Evolutionary conservation across 1,284 basidiomycete genomes (phyloP).

Genomic region (Earliella scabrosa): DNA sequence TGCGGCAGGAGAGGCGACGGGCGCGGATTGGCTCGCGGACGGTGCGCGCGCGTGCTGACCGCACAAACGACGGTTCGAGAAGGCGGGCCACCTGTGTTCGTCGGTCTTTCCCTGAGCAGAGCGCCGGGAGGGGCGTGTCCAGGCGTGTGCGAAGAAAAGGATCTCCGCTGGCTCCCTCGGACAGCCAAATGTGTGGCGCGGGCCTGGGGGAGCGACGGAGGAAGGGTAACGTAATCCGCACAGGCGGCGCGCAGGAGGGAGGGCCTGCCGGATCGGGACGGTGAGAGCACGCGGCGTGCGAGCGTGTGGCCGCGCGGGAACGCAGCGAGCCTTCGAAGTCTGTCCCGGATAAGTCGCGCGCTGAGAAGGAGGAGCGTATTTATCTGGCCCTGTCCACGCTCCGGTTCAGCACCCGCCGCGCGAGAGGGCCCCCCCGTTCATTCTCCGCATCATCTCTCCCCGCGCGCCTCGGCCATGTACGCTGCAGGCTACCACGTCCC

Average conservation of each 20-base stretch:
- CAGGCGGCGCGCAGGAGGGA: background rate
- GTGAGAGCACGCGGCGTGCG: constrained; percentile 6
- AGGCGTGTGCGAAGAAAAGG: constrained; percentile 5
- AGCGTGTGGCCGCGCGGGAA: background rate
- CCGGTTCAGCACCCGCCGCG: constrained; percentile 23
- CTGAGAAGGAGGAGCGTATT: constrained; percentile 17
- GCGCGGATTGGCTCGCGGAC: constrained; percentile 5
- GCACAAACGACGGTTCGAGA: constrained; percentile 19
- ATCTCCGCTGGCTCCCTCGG: constrained; percentile 1
- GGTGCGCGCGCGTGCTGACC: constrained; percentile 5
- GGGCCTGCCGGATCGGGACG: constrained; percentile 1
- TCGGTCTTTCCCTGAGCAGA: constrained; percentile 5
- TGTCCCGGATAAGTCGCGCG: constrained; percentile 19
- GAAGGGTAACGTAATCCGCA: constrained; percentile 5
- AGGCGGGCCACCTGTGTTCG: background rate
- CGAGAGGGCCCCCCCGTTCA: constrained; percentile 20
- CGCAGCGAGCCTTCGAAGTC: constrained; percentile 1
- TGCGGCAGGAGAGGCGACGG: background rate
- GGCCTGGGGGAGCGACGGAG: background rate
- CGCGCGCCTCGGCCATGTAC: constrained; percentile 20
- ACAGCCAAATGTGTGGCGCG: background rate
- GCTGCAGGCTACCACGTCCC: constrained; percentile 15
- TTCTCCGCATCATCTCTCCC: constrained; percentile 25
- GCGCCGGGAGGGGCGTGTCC: background rate
- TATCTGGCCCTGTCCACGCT: constrained; percentile 6